Conservation (phyloP, 2,329 filamentous ascomycete species). For the Botrytis porri region DNA sequence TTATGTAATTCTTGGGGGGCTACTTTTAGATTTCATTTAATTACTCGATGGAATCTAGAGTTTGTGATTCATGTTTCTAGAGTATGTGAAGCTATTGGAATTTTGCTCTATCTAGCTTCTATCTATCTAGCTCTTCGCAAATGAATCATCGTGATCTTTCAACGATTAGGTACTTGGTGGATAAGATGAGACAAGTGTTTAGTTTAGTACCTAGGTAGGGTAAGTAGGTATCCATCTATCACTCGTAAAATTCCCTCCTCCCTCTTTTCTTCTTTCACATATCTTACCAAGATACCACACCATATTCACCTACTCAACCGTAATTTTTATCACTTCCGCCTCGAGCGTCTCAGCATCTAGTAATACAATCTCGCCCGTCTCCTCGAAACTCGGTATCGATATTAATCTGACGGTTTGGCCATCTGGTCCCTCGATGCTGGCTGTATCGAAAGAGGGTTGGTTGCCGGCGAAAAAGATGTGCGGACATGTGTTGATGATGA, state of each 20-base stretch:
- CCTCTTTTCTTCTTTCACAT: background rate
- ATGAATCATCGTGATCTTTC: background rate
- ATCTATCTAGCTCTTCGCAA: background rate
- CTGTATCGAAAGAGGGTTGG: constrained; percentile 74
- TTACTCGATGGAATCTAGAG: background rate
- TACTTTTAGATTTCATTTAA: background rate
- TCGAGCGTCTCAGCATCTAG: constrained; percentile 84
- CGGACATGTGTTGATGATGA: constrained; percentile 80
- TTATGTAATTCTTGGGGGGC: background rate
- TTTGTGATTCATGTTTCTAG: background rate
- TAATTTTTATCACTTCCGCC: constrained; percentile 33
- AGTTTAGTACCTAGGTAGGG: background rate
- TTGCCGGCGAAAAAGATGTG: constrained; percentile 90
- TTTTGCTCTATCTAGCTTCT: background rate
- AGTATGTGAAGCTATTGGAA: background rate
- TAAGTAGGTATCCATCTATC: background rate
- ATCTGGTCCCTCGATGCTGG: constrained; percentile 61
- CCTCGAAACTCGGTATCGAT: constrained; percentile 77
- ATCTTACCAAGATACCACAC: background rate
- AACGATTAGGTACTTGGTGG: background rate
- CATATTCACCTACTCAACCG: constrained; percentile 14
- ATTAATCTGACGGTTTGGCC: constrained; percentile 74
- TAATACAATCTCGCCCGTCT: constrained; percentile 76
- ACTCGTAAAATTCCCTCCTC: background rate
- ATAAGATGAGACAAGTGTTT: background rate